A percentile compares a stretch with the other conserved stretches of the same genome.
These are phyloP conservation scores for Casuarina equisetifolia DNA, from an alignment of 306 rosid species.

Conservation along the genomic window DNA sequence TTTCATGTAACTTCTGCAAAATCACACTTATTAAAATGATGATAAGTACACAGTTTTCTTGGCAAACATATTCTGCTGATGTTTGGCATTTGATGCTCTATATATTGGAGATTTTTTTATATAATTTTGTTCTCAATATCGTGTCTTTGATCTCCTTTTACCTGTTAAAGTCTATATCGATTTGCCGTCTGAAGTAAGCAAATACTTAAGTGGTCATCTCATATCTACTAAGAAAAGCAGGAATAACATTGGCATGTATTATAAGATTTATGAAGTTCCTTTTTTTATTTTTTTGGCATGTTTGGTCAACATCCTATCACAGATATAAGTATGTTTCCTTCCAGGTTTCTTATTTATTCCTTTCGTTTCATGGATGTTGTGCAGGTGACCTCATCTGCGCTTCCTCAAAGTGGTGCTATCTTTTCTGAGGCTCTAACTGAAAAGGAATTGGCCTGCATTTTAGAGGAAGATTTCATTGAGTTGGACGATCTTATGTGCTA, in stretches of 20 bases:
- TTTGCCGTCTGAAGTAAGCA: not conserved
- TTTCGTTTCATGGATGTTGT: conserved; percentile 26
- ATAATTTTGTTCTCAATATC: not conserved
- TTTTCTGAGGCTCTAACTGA: conserved; percentile 27
- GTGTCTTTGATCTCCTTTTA: not conserved
- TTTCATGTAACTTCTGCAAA: not conserved
- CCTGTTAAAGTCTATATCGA: not conserved
- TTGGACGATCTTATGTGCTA: conserved; percentile 55
- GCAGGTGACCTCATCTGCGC: conserved; percentile 47
- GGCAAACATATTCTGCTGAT: not conserved
- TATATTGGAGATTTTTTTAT: not conserved
- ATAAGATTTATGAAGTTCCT: not conserved
- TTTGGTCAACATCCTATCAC: not conserved
- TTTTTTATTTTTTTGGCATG: not conserved
- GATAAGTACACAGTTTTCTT: not conserved
- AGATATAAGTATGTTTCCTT: not conserved
- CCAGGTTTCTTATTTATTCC: not conserved
- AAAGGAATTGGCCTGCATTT: conserved; percentile 30
- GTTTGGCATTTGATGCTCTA: not conserved
- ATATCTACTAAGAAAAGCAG: not conserved
- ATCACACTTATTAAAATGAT: not conserved
- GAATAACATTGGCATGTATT: not conserved
- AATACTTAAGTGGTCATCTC: not conserved
- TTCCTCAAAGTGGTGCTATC: conserved; percentile 21
- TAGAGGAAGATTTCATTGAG: conserved; percentile 63